Evolutionary conservation across 106 monocot species (phyloP).

Genomic region (Acorus calamus): DNA sequence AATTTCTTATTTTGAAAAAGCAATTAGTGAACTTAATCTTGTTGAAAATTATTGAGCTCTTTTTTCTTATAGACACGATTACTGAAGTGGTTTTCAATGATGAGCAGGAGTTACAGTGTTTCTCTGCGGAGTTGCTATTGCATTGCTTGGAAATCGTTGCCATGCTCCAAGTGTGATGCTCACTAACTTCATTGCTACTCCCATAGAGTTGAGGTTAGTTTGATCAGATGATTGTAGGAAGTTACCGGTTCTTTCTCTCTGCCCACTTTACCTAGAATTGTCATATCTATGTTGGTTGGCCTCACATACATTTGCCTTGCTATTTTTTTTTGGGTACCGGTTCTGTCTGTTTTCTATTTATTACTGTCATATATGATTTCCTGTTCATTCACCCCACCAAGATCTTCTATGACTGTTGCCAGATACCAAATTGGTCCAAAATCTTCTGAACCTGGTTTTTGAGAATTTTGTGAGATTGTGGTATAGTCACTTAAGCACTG

Average conservation of each 20-base stretch:
- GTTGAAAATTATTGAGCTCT: neutral
- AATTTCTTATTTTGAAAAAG: neutral
- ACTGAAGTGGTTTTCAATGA: neutral
- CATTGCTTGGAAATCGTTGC: constrained; percentile 48
- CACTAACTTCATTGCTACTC: constrained; percentile 73
- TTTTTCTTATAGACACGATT: neutral
- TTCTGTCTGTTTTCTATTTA: no score
- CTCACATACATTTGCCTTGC: no score
- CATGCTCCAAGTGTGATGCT: constrained; percentile 73
- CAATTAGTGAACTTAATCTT: neutral
- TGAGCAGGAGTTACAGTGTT: constrained; percentile 61
- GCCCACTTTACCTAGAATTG: neutral
- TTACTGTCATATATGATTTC: no score
- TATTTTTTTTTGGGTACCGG: no score
- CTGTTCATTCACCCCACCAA: no score
- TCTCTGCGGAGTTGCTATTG: constrained; percentile 74
- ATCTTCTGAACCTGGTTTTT: no score
- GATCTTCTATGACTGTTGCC: no score
- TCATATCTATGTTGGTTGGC: neutral
- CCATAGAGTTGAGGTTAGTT: constrained; percentile 69
- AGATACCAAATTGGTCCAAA: no score
- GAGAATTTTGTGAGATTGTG: no score
- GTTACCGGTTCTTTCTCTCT: neutral
- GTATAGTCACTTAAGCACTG: no score
- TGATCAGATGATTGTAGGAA: neutral